Evolutionary conservation across 805 yeast genomes (phyloP), one percentile per base, ranked within the genome.

Genomic region (Starmerella lactis-condensi): DNA sequence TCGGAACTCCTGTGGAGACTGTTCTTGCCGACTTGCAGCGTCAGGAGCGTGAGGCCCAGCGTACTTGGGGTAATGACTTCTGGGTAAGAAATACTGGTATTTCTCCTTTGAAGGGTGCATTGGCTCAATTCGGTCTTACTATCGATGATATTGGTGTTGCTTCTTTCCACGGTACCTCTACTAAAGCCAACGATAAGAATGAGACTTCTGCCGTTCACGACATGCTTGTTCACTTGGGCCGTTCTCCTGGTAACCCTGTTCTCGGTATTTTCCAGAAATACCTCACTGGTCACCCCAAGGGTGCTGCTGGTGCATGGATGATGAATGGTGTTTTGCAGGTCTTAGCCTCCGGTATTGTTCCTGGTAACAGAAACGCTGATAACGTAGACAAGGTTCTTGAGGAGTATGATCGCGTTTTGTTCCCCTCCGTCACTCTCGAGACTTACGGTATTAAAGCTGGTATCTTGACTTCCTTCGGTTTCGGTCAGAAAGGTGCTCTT

Each of bases 241-340:
- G 99, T 63, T 62, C 93, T 35, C 82, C 78, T 62, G 99, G 99
- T 62, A 91, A 89, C 63, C 93, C 98, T 41, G 83, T 91, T 30
- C 66, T 75, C 46, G 95, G 96, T 69, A 91, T 89, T 34, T 85
- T 91, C 93, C 99, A 89, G 63, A 89, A 89, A 62, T 89, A 69
- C 72, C 70, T 89, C 53, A 89, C 99, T 48, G 99, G 99, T 62
- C 99, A 89, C 66, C 98, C 98, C 50, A 89, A 89, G 77, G 99
- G 99, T 70, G 98, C 98, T 48, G 99, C 99, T 36, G 99, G 95
- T 68, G 96, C 99, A 36, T 89, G 98, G 98, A 89, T 89, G 98
- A 62, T 89, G 69, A 91, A 89, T 59, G 99, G 99, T 60, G 93
- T 81, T 35, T 62, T 89, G 45, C 99, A 89, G 65, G 73, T 83